phyloP scores from a whole-genome alignment of 768 basidiomycete genomes.

The Pleurotus citrinopileatus region DNA sequence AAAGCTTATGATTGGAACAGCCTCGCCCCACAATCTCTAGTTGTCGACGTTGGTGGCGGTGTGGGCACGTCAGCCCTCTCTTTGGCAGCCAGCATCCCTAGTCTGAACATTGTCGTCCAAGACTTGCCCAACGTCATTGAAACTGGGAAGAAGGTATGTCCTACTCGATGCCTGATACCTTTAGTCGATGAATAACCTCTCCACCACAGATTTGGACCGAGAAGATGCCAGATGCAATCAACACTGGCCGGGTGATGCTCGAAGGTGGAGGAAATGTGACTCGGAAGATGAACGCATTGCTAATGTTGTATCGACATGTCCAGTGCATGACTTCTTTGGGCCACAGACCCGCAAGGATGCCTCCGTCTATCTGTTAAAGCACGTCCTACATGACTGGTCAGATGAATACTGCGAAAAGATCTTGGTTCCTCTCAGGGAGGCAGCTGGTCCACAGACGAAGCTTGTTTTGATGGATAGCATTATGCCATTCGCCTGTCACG shows the following conservation, averaged over 20 bases:
- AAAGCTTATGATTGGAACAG: conserved; percentile 46
- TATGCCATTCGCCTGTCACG: conserved; percentile 32
- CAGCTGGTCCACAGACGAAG: conserved; percentile 31
- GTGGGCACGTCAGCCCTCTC: conserved; percentile 33
- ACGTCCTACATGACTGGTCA: conserved; percentile 66
- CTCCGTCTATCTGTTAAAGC: conserved; percentile 51
- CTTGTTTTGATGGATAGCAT: conserved; percentile 41
- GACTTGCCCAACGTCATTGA: conserved; percentile 40
- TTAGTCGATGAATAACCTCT: neutral
- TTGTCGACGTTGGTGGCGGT: conserved; percentile 55
- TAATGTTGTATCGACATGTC: no score
- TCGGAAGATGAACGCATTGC: no score
- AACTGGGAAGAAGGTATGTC: conserved; percentile 32
- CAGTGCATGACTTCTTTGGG: conserved; percentile 30
- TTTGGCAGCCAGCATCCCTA: conserved; percentile 19
- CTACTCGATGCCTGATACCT: neutral
- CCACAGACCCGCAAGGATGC: conserved; percentile 43
- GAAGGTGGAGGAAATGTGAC: no score
- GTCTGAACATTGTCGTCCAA: conserved; percentile 41
- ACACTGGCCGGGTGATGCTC: conserved; percentile 21
- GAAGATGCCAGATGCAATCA: conserved; percentile 7
- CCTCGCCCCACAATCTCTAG: conserved; percentile 32
- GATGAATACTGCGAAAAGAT: conserved; percentile 38
- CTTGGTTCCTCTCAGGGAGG: conserved; percentile 32
- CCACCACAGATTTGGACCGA: conserved; percentile 4